These are phyloP conservation scores for Hydnomerulius pinastri DNA, from an alignment of 768 basidiomycete species.

Conservation along the genomic window DNA sequence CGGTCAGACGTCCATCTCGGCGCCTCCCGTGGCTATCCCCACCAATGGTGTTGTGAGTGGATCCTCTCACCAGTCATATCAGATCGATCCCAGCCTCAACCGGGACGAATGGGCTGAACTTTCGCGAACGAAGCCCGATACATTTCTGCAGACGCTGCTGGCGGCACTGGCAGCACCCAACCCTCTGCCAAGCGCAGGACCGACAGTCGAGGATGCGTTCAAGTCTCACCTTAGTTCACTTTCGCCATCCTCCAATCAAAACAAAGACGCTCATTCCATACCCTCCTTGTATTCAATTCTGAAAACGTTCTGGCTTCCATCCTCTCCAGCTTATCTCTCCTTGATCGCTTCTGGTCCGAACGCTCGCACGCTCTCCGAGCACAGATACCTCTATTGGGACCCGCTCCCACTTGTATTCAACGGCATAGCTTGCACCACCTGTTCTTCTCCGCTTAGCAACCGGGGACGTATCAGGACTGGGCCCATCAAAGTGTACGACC, in stretches of 20 bases:
- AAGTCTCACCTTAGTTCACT: conserved; percentile 73
- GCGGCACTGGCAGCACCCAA: conserved; percentile 62
- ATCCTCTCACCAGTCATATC: conserved; percentile 28
- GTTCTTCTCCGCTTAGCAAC: conserved; percentile 60
- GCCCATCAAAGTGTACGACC: conserved; percentile 78
- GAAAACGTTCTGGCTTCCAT: conserved; percentile 84
- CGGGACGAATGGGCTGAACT: conserved; percentile 69
- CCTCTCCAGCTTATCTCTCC: conserved; percentile 74
- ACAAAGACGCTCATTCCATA: conserved; percentile 49
- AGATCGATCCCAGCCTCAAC: conserved; percentile 54
- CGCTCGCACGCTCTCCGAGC: conserved; percentile 68
- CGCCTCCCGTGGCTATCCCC: conserved; percentile 38
- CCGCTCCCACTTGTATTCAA: conserved; percentile 82
- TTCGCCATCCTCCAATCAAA: conserved; percentile 47
- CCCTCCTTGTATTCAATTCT: conserved; percentile 75
- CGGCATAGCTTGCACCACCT: conserved; percentile 73
- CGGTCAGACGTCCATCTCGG: conserved; percentile 29
- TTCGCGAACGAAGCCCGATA: conserved; percentile 53
- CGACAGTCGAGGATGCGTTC: conserved; percentile 76
- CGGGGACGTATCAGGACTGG: conserved; percentile 73
- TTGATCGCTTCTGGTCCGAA: conserved; percentile 72
- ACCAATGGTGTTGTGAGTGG: conserved; percentile 13
- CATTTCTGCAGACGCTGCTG: conserved; percentile 59
- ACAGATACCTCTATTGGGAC: conserved; percentile 87
- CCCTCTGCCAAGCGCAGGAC: conserved; percentile 59